Conservation (phyloP, 306 rosid species). For the Cotoneaster glaucophyllus region DNA sequence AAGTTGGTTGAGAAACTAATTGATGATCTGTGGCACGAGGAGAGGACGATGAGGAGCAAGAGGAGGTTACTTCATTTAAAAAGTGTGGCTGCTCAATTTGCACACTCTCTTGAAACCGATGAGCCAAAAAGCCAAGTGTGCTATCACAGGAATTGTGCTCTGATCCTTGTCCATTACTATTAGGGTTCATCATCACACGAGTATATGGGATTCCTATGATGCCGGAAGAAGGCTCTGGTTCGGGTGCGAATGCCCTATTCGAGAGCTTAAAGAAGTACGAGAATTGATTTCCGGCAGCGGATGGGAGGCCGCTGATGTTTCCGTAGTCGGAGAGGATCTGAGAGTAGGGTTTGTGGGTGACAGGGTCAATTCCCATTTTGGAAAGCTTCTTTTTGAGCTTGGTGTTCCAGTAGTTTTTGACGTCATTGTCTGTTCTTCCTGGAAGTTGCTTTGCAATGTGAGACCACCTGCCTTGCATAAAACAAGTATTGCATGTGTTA, state of each 20-base stretch:
- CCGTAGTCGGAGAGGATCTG: slow-evolving; percentile 76
- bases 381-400: slow-evolving; percentile 81
- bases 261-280: slow-evolving; percentile 19
- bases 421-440: slow-evolving; percentile 97
- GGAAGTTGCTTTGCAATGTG: slow-evolving; percentile 67
- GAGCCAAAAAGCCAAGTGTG: slow-evolving; percentile 23
- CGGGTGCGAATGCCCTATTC: slow-evolving; percentile 16
- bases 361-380: slow-evolving; percentile 85
- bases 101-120: slow-evolving; percentile 29
- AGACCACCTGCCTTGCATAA: slow-evolving; percentile 65
- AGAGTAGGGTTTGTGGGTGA: slow-evolving; percentile 80
- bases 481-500: no score
- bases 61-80: slow-evolving; percentile 58
- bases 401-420: slow-evolving; percentile 95
- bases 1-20: slow-evolving; percentile 32
- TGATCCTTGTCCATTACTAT: not conserved
- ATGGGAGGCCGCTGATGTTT: slow-evolving; percentile 45
- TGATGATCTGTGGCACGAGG: slow-evolving; percentile 31
- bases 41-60: slow-evolving; percentile 65
- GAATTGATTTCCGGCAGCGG: slow-evolving; percentile 13
- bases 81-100: slow-evolving; percentile 28
- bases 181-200: slow-evolving; percentile 10
- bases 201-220: slow-evolving; percentile 13
- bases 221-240: slow-evolving; percentile 23
- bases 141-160: slow-evolving; percentile 3